A percentile compares a stretch with the other conserved stretches of the same genome.
Evolutionary conservation across 2,329 filamentous ascomycete species (phyloP).

Genomic region (Aphanoascus verrucosus): DNA sequence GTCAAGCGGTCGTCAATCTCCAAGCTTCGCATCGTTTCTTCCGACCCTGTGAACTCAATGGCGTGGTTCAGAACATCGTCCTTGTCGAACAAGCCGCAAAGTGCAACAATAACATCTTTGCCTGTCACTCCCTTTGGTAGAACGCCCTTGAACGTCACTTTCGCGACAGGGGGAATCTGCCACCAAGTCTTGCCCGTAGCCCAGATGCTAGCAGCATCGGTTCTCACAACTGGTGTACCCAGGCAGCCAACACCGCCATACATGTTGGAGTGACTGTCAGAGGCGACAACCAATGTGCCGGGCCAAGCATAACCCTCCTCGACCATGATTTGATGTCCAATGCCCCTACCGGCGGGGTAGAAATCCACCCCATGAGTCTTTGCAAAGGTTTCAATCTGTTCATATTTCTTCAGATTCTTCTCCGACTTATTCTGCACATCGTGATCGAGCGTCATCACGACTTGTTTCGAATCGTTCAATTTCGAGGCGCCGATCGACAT

Average conservation of each 20-base stretch:
- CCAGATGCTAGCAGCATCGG: constrained; percentile 79
- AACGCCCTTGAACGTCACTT: constrained; percentile 64
- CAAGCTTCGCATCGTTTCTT: constrained; percentile 63
- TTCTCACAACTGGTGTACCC: constrained; percentile 73
- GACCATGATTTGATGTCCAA: constrained; percentile 69
- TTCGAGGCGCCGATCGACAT: constrained; percentile 70
- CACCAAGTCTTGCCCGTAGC: constrained; percentile 76
- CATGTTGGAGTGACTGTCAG: constrained; percentile 60
- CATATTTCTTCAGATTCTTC: constrained; percentile 72
- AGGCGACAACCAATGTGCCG: constrained; percentile 69
- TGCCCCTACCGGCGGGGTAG: constrained; percentile 66
- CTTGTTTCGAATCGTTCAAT: constrained; percentile 59
- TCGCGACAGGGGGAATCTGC: constrained; percentile 74
- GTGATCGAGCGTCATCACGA: constrained; percentile 78
- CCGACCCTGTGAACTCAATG: constrained; percentile 75
- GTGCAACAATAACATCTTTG: constrained; percentile 86
- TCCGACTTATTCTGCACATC: constrained; percentile 77
- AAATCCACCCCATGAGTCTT: constrained; percentile 64
- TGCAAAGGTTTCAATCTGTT: constrained; percentile 71
- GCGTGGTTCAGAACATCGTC: constrained; percentile 85
- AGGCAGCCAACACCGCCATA: constrained; percentile 71
- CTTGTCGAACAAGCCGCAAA: constrained; percentile 76
- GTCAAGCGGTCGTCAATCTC: constrained; percentile 60
- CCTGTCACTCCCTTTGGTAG: constrained; percentile 73
- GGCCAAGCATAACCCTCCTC: constrained; percentile 82